Conservation (phyloP, 306 rosid species). For the Medicago ruthenica region DNA sequence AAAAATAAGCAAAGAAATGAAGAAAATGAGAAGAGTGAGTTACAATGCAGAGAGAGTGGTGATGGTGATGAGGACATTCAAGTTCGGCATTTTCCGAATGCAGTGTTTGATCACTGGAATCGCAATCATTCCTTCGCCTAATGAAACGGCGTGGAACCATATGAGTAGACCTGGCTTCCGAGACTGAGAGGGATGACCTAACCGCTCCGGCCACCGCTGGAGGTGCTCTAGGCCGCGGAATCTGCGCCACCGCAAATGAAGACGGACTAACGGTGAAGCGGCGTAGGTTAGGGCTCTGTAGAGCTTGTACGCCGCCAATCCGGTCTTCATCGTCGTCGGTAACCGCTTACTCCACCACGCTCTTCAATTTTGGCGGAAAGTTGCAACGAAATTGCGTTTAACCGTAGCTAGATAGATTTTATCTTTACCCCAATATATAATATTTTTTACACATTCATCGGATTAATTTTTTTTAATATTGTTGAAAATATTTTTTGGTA, state of each 20-base stretch:
- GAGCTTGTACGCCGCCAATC: conserved; percentile 58
- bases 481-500: too few species aligned
- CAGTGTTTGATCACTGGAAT: conserved; percentile 83
- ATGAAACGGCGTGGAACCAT: conserved; percentile 95
- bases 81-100: conserved; percentile 65
- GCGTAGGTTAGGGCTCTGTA: conserved; percentile 77
- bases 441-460: too few species aligned
- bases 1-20: not conserved
- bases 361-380: not conserved
- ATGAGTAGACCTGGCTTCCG: conserved; percentile 76
- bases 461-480: too few species aligned
- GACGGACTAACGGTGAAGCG: conserved; percentile 63
- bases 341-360: conserved; percentile 38
- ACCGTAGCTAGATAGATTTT: too few species aligned
- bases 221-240: conserved; percentile 71
- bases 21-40: not conserved
- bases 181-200: conserved; percentile 69
- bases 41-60: conserved; percentile 91
- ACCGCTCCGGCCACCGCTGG: conserved; percentile 80
- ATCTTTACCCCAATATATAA: too few species aligned
- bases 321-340: conserved; percentile 56
- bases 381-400: too few species aligned
- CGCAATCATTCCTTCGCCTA: conserved; percentile 94
- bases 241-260: conserved; percentile 72
- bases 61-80: conserved; percentile 73